Percentiles rank a stretch among this genome's conserved stretches.
Conservation (phyloP, 2,329 filamentous ascomycete genomes). For the Phoma herbarum region DNA sequence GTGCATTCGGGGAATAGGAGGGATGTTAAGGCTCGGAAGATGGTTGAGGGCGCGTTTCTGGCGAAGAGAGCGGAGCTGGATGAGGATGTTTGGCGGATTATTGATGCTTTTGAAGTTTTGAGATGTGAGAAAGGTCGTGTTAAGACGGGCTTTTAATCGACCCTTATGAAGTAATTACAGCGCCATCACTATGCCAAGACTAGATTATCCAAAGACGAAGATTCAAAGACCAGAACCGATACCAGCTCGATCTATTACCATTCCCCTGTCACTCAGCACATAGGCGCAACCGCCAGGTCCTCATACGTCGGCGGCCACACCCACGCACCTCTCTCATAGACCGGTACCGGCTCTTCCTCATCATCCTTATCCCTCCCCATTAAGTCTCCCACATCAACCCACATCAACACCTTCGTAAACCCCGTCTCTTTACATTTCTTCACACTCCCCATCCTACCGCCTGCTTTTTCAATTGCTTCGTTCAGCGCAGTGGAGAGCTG, state of each 20-base stretch:
- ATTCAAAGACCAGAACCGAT: no score
- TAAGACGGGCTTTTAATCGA: not conserved
- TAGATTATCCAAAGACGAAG: no score
- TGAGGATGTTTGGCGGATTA: not conserved
- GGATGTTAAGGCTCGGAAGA: constrained; percentile 14
- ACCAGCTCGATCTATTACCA: no score
- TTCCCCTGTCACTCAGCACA: no score
- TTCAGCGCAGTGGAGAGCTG: constrained; percentile 19
- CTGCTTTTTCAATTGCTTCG: constrained; percentile 21
- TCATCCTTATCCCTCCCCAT: constrained; percentile 2
- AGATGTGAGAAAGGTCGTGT: not conserved
- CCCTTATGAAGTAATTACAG: no score
- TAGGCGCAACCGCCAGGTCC: not conserved
- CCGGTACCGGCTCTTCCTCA: constrained; percentile 7
- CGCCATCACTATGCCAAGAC: no score
- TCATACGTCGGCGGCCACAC: constrained; percentile 9
- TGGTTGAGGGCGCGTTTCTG: constrained; percentile 10
- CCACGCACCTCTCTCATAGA: constrained; percentile 7
- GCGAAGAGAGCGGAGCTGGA: not conserved
- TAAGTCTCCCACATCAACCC: constrained; percentile 25
- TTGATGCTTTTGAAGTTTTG: constrained; percentile 11
- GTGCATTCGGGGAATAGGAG: constrained; percentile 4
- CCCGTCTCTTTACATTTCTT: constrained; percentile 18
- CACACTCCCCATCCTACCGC: constrained; percentile 26
- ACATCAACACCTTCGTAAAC: constrained; percentile 20